Evolutionary conservation across 345 rosid genomes (phyloP).

Genomic region (Brassica carinata): DNA sequence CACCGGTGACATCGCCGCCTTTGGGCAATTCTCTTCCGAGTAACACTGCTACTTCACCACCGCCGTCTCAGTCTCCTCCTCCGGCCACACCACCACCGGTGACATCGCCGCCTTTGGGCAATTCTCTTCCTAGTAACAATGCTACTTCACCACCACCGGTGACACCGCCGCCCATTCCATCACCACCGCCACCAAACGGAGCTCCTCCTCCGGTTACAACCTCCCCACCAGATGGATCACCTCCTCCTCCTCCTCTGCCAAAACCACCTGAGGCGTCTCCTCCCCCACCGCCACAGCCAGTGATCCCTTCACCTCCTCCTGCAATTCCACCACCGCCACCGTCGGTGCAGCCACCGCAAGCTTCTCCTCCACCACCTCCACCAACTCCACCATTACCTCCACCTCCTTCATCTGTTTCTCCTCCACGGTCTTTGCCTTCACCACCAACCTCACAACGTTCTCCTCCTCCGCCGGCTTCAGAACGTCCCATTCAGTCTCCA

Average conservation of each 20-base stretch:
- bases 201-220: constrained; percentile 35
- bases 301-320: constrained; percentile 1
- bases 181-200: constrained; percentile 29
- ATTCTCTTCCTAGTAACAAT: constrained; percentile 20
- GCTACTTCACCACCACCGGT: constrained; percentile 26
- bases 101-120: no score
- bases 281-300: constrained; percentile 25
- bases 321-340: constrained; percentile 20
- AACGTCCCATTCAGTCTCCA: neutral
- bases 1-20: neutral
- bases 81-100: neutral
- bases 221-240: constrained; percentile 12
- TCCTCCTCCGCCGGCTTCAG: constrained; percentile 32
- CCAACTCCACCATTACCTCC: constrained; percentile 30
- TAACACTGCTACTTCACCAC: neutral
- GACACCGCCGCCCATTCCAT: constrained; percentile 18
- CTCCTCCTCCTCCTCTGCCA: constrained; percentile 28
- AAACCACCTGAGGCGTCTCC: constrained; percentile 32
- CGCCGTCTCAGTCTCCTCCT: neutral
- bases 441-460: constrained; percentile 34
- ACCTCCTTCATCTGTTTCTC: constrained; percentile 33
- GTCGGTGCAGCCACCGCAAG: constrained; percentile 33
- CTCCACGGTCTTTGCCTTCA: constrained; percentile 22
- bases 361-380: constrained; percentile 28
- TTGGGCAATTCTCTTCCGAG: constrained; percentile 6